phyloP scores from a whole-genome alignment of 2,329 filamentous ascomycete genomes.

The Fusarium begoniae region DNA sequence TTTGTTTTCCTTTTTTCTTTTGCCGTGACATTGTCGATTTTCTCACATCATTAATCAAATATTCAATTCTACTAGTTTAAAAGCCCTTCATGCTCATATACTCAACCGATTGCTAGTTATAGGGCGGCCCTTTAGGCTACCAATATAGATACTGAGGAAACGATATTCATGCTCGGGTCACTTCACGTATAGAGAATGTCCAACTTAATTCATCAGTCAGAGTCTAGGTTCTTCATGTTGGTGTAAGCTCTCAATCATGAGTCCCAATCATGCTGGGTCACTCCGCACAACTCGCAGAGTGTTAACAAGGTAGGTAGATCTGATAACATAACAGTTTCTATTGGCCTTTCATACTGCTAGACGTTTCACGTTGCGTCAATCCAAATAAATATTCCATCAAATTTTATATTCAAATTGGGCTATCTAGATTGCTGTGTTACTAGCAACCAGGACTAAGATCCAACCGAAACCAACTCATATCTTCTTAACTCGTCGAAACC shows the following conservation, averaged over 20 bases:
- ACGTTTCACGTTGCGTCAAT: neutral
- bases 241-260: rapidly evolving
- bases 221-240: neutral
- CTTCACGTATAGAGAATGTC: neutral
- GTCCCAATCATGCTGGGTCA: no score
- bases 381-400: neutral
- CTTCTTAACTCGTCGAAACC: neutral
- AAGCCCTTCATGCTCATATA: rapidly evolving
- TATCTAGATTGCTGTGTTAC: neutral
- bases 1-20: neutral
- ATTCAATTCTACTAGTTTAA: rapidly evolving
- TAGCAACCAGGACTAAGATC: neutral
- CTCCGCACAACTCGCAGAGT: rapidly evolving
- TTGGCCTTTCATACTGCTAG: rapidly evolving
- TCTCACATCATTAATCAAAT: rapidly evolving
- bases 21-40: rapidly evolving
- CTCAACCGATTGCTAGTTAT: neutral
- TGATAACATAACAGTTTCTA: neutral
- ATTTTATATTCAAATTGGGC: neutral
- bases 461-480: neutral
- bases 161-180: neutral
- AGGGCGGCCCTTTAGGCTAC: rapidly evolving
- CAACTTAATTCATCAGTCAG: no score
- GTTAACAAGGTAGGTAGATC: rapidly evolving
- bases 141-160: neutral